Evolutionary conservation across 108 stramenopile genomes (phyloP).

Genomic region (Cafeteria roenbergensis): DNA sequence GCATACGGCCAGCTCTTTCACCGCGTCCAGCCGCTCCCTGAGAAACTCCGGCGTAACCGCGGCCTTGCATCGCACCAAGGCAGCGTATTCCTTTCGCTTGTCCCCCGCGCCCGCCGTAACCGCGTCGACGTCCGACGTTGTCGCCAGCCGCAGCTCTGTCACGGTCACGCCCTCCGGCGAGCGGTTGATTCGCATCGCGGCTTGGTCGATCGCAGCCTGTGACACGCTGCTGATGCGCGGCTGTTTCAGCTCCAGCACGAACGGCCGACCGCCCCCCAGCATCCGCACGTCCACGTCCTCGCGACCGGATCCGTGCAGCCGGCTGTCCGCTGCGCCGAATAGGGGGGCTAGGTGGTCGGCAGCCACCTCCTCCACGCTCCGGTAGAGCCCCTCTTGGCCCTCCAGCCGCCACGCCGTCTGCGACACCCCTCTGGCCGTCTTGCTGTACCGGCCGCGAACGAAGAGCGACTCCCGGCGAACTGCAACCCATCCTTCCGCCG

Average conservation of each 20-base stretch:
- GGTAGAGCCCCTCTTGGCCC: no score
- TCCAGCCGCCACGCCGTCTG: no score
- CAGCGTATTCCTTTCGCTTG: conserved; percentile 39
- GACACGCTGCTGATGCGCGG: neutral
- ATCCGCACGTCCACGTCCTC: conserved; percentile 53
- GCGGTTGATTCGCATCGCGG: conserved; percentile 2
- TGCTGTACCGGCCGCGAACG: no score
- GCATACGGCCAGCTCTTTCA: conserved; percentile 19
- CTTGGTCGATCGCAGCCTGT: conserved; percentile 5
- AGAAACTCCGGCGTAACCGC: conserved; percentile 3
- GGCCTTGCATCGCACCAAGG: conserved; percentile 31
- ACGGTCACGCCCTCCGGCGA: conserved; percentile 11
- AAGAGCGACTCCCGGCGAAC: no score
- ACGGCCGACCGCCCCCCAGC: conserved; percentile 43
- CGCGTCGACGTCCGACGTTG: conserved; percentile 3
- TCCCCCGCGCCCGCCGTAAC: conserved; percentile 30
- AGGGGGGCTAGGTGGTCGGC: no score
- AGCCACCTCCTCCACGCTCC: no score
- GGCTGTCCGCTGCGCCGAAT: no score
- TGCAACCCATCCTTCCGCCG: no score
- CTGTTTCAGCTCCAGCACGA: conserved; percentile 29
- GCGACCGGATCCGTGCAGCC: conserved; percentile 36
- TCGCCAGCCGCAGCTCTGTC: conserved; percentile 10
- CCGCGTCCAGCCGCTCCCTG: neutral
- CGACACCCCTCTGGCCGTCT: no score